Evolutionary conservation across 1,284 basidiomycete genomes (phyloP).

Genomic region (Ceratobasidium sp.): DNA sequence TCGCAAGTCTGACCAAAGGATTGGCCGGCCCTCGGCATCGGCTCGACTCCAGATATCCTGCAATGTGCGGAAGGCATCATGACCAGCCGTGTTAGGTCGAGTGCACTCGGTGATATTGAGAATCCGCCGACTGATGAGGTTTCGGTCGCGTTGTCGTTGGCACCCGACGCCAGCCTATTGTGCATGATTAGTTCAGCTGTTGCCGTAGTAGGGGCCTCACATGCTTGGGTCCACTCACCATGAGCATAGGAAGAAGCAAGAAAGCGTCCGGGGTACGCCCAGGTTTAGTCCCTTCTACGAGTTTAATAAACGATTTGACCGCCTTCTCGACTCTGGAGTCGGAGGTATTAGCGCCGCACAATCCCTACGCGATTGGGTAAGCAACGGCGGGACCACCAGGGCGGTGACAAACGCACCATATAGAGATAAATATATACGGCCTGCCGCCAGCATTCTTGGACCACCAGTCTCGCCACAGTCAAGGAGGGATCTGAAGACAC

Average conservation of each 20-base stretch:
- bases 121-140: constrained; percentile 7
- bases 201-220: too few species aligned
- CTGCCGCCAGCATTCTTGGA: constrained; percentile 40
- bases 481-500: constrained; percentile 20
- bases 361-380: background rate
- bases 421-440: constrained; percentile 20
- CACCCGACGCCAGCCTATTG: constrained; percentile 14
- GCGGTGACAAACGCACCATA: background rate
- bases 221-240: constrained; percentile 5
- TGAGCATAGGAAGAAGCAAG: constrained; percentile 20
- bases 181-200: too few species aligned
- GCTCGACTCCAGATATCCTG: constrained; percentile 2
- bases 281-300: constrained; percentile 36
- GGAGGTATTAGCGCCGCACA: constrained; percentile 20
- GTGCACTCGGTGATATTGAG: constrained; percentile 17
- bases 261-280: constrained; percentile 36
- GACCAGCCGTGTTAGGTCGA: constrained; percentile 6
- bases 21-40: constrained; percentile 17
- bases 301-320: constrained; percentile 14
- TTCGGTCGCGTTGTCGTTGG: constrained; percentile 20
- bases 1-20: constrained; percentile 26
- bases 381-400: background rate
- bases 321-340: constrained; percentile 25
- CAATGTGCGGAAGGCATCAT: constrained; percentile 3
- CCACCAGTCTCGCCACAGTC: constrained; percentile 23